Evolutionary conservation across 768 basidiomycete species (phyloP).

Genomic region (Russula brevipes): DNA sequence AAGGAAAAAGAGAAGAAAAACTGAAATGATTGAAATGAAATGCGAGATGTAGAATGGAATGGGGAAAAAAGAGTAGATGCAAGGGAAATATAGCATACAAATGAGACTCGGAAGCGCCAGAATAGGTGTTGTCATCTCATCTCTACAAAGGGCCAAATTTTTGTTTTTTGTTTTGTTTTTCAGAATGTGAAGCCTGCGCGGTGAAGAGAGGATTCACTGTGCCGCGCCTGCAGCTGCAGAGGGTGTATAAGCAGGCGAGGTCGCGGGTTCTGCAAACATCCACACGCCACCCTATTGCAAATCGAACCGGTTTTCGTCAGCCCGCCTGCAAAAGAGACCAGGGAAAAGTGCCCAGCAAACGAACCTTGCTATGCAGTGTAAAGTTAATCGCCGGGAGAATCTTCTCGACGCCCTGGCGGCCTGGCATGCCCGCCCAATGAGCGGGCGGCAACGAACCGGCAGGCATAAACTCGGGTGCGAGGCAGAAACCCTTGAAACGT

Average conservation of each 20-base stretch:
- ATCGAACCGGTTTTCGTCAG: neutral
- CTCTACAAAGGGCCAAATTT: neutral
- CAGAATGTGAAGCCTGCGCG: neutral
- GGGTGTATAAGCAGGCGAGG: neutral
- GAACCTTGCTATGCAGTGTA: slow-evolving; percentile 23
- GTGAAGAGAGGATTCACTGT: neutral
- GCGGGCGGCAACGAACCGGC: slow-evolving; percentile 26
- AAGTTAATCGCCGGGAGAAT: slow-evolving; percentile 24
- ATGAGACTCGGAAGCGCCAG: neutral
- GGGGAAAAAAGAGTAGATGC: neutral
- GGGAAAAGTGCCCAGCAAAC: neutral
- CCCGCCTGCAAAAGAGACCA: neutral
- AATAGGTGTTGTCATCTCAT: neutral
- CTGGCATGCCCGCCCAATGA: slow-evolving; percentile 19
- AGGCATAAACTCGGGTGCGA: slow-evolving; percentile 27
- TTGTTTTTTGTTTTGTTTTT: no score
- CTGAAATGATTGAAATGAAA: neutral
- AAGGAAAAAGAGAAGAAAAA: neutral
- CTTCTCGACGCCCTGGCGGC: slow-evolving; percentile 25
- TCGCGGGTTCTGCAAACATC: slow-evolving; percentile 20
- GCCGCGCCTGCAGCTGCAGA: neutral
- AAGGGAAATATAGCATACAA: neutral
- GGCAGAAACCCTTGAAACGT: slow-evolving; percentile 35
- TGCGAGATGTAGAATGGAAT: neutral
- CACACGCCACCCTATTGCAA: slow-evolving; percentile 19